Conservation (phyloP, 2,329 filamentous ascomycete species). For the Diaporthe sp. region DNA sequence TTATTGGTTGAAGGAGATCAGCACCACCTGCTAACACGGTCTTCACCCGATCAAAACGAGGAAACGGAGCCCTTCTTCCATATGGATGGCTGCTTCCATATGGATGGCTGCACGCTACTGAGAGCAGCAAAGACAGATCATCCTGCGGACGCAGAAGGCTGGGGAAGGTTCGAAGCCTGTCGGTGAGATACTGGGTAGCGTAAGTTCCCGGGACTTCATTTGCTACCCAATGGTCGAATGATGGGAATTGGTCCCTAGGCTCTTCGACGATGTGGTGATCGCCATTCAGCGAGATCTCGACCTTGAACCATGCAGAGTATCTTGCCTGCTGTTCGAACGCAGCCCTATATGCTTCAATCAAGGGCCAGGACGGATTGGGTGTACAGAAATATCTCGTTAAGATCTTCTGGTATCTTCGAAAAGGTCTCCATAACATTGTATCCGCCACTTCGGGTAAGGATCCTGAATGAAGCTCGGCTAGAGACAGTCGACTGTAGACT, state of each 20-base stretch:
- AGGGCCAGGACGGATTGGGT: neutral
- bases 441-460: no score
- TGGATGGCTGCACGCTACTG: neutral
- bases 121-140: neutral
- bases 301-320: neutral
- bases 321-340: neutral
- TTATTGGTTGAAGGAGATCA: no score
- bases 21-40: no score
- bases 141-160: neutral
- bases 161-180: neutral
- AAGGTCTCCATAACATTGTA: no score
- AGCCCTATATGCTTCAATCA: neutral
- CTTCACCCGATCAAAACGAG: no score
- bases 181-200: neutral
- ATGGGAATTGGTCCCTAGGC: neutral
- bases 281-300: no score
- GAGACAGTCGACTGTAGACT: neutral
- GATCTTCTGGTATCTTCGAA: neutral
- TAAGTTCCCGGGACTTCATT: neutral
- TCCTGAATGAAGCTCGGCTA: neutral
- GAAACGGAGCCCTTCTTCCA: no score
- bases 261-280: no score
- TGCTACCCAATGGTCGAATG: neutral
- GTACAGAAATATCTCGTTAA: neutral
- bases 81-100: no score